Evolutionary conservation across 257 asterid species (phyloP), one percentile per base, ranked within the genome.

Genomic region (Petrea volubilis): DNA sequence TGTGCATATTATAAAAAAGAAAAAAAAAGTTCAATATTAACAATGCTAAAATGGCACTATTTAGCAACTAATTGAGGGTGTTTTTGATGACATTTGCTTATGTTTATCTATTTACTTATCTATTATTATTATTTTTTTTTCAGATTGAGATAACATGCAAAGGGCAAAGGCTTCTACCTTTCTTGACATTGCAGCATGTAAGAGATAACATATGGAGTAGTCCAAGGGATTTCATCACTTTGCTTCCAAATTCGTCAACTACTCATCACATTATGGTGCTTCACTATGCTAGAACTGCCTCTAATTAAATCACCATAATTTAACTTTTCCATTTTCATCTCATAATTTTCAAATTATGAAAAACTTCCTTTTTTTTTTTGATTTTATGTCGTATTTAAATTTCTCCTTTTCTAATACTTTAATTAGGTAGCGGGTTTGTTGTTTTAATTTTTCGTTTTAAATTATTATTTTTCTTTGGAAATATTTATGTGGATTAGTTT

Each of bases 91-190:
- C n/a, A n/a, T n/a, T n/a, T n/a, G n/a, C n/a, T n/a, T n/a, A n/a
- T n/a, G n/a, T n/a, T n/a, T n/a, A n/a, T n/a, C n/a, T n/a, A n/a
- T n/a, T n/a, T n/a, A n/a, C n/a, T n/a, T n/a, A n/a, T 2, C 43
- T 4, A 38, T 38, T 3, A 2, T 1, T 38, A 12, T 38, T 38
- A 1, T 2, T 7, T n/a, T 0, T 17, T 27, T 65, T 67, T 41
- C 97, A 93, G 98, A 86, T 93, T 69, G 97, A 93, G 85, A 80
- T 93, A 81, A 83, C 74, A 70, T 93, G 97, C 80, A 93, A 83
- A 85, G 98, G 96, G 46, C 93, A 82, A 76, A 85, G 76, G 68
- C 81, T 93, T 25, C 49, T 24, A 21, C 86, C 96, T 21, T 79
- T 71, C 79, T 80, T 89, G 84, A 87, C 97, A 43, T 72, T 91